Evolutionary conservation across 2,329 filamentous ascomycete species (phyloP).

Genomic region (Blastomyces parvus): DNA sequence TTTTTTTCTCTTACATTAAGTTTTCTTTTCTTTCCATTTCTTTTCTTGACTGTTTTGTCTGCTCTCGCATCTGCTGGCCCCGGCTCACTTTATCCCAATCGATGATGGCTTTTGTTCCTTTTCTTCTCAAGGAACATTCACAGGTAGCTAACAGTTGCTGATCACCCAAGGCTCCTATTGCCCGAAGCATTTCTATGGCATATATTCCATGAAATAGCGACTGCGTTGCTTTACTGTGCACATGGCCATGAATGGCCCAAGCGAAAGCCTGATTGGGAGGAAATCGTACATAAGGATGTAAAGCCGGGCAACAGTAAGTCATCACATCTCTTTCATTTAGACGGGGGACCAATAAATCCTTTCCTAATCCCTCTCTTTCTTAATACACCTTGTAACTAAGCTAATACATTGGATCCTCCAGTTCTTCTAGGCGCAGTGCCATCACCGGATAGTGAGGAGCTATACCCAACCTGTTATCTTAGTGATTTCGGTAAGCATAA

Average conservation of each 20-base stretch:
- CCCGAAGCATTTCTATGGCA: conserved; percentile 14
- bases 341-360: not conserved
- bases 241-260: conserved; percentile 5
- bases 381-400: not conserved
- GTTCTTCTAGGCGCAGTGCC: conserved; percentile 9
- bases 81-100: not conserved
- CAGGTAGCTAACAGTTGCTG: not conserved
- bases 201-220: conserved; percentile 10
- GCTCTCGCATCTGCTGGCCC: not conserved
- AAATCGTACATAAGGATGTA: conserved; percentile 12
- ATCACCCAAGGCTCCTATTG: conserved; percentile 2
- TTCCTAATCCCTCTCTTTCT: not conserved
- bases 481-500: conserved; percentile 10
- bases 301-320: conserved; percentile 13
- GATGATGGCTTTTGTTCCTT: not conserved
- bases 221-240: conserved; percentile 11
- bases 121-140: too few species aligned
- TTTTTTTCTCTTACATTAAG: not conserved
- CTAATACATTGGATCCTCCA: not conserved
- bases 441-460: conserved; percentile 7
- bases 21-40: not conserved
- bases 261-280: conserved; percentile 11
- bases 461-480: conserved; percentile 10
- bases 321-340: not conserved
- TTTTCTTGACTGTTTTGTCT: not conserved